A percentile compares a stretch with the other conserved stretches of the same genome.
These are phyloP conservation scores for Nemania sp. DNA, from an alignment of 2,329 filamentous ascomycete genomes.

Conservation along the genomic window DNA sequence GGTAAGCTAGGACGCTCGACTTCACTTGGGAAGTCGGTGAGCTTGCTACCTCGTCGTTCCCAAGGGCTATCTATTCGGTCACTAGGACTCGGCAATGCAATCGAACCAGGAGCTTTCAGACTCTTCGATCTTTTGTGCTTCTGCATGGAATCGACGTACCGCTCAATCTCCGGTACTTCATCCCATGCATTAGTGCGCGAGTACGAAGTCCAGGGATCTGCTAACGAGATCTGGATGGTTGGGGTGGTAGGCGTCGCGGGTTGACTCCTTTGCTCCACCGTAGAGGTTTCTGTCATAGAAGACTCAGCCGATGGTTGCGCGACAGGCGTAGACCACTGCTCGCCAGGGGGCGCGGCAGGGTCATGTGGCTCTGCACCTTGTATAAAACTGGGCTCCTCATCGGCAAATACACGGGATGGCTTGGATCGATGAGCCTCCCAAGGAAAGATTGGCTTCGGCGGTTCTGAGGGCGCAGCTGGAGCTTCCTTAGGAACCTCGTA, in stretches of 20 bases:
- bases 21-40: slow-evolving; percentile 87
- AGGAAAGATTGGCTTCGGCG: slow-evolving; percentile 76
- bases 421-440: slow-evolving; percentile 76
- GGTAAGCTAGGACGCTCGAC: slow-evolving; percentile 84
- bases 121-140: slow-evolving; percentile 53
- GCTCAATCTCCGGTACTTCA: slow-evolving; percentile 81
- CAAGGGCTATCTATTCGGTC: slow-evolving; percentile 41
- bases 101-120: slow-evolving; percentile 36
- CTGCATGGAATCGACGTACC: slow-evolving; percentile 79
- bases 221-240: slow-evolving; percentile 49
- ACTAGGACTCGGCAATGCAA: slow-evolving; percentile 31
- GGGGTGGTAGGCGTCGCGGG: slow-evolving; percentile 54
- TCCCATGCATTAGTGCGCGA: slow-evolving; percentile 91
- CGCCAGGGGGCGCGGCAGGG: slow-evolving; percentile 25
- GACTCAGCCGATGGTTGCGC: slow-evolving; percentile 38
- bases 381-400: slow-evolving; percentile 48
- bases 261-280: slow-evolving; percentile 45
- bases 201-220: slow-evolving; percentile 73
- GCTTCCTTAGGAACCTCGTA: slow-evolving; percentile 75
- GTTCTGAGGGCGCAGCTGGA: slow-evolving; percentile 57
- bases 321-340: slow-evolving; percentile 24
- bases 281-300: slow-evolving; percentile 43
- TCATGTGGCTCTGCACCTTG: slow-evolving; percentile 11
- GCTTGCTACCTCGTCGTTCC: slow-evolving; percentile 56
- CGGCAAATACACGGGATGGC: slow-evolving; percentile 66